Evolutionary conservation across 2,329 filamentous ascomycete species (phyloP).

Genomic region (Calonectria hawksworthii): DNA sequence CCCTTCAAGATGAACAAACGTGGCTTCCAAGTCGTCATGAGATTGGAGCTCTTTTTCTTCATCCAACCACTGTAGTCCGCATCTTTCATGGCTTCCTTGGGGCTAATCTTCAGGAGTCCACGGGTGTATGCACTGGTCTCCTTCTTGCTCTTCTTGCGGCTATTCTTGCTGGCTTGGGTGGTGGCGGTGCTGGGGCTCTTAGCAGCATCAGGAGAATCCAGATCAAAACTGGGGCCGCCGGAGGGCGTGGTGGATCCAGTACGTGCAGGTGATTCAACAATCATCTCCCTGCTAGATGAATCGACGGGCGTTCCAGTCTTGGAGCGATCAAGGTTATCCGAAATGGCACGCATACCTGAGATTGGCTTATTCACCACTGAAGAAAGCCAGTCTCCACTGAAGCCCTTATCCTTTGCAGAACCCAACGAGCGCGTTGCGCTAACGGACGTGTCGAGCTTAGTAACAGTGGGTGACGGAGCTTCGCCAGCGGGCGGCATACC

Average conservation of each 20-base stretch:
- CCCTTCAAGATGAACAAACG: conserved; percentile 96
- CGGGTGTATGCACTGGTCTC: conserved; percentile 94
- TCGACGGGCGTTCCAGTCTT: conserved; percentile 66
- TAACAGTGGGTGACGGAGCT: conserved; percentile 68
- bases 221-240: conserved; percentile 78
- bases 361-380: conserved; percentile 64
- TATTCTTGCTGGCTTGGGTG: conserved; percentile 63
- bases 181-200: conserved; percentile 67
- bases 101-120: conserved; percentile 84
- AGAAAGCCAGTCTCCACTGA: conserved; percentile 70
- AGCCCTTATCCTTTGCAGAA: conserved; percentile 59
- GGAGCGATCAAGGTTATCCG: conserved; percentile 77
- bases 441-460: conserved; percentile 67
- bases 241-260: conserved; percentile 83
- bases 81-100: conserved; percentile 84
- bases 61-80: conserved; percentile 99
- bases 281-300: conserved; percentile 52
- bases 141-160: conserved; percentile 86
- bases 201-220: conserved; percentile 78
- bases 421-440: conserved; percentile 56
- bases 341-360: conserved; percentile 84
- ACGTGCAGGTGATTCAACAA: conserved; percentile 67
- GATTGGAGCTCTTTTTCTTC: conserved; percentile 97
- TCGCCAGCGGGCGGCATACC: conserved; percentile 68
- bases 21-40: conserved; percentile 98